Evolutionary conservation across 192 early-diverging fungal species (phyloP).

Genomic region (Entomortierella lignicola): DNA sequence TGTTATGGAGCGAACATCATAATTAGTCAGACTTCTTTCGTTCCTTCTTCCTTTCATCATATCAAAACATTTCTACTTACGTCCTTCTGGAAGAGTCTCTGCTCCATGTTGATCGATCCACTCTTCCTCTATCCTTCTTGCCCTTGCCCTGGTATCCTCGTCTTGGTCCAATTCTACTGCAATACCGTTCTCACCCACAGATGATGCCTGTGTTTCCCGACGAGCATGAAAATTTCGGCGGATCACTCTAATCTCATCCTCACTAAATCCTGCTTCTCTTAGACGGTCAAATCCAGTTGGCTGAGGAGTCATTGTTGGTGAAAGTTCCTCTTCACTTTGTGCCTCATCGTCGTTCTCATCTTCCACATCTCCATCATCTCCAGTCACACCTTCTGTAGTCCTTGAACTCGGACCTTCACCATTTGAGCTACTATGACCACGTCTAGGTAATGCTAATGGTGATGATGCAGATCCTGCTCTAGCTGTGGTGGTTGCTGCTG

Average conservation of each 20-base stretch:
- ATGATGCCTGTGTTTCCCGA: slow-evolving; percentile 50
- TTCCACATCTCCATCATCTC: not conserved
- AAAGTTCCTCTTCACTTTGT: slow-evolving; percentile 25
- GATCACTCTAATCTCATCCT: slow-evolving; percentile 66
- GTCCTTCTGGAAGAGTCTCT: slow-evolving; percentile 64
- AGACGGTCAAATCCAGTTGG: slow-evolving; percentile 68
- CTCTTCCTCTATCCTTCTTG: slow-evolving; percentile 60
- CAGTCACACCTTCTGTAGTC: not conserved
- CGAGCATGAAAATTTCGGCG: slow-evolving; percentile 66
- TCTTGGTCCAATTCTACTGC: slow-evolving; percentile 35
- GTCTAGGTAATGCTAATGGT: slow-evolving; percentile 16
- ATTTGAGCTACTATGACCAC: not conserved
- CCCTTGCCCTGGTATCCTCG: slow-evolving; percentile 39
- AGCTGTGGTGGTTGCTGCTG: not conserved
- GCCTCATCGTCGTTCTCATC: not conserved
- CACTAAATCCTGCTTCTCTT: slow-evolving; percentile 66
- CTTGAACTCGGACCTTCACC: not conserved
- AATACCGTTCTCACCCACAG: slow-evolving; percentile 48
- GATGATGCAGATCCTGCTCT: slow-evolving; percentile 14
- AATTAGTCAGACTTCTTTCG: too few relatives aligned
- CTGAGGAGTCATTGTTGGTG: slow-evolving; percentile 53
- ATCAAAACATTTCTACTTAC: slow-evolving; percentile 52
- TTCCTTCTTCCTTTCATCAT: not conserved
- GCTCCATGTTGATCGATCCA: slow-evolving; percentile 68
- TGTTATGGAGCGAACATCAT: too few relatives aligned